Conservation (phyloP, 768 basidiomycete genomes). For the Suillus weaverae region DNA sequence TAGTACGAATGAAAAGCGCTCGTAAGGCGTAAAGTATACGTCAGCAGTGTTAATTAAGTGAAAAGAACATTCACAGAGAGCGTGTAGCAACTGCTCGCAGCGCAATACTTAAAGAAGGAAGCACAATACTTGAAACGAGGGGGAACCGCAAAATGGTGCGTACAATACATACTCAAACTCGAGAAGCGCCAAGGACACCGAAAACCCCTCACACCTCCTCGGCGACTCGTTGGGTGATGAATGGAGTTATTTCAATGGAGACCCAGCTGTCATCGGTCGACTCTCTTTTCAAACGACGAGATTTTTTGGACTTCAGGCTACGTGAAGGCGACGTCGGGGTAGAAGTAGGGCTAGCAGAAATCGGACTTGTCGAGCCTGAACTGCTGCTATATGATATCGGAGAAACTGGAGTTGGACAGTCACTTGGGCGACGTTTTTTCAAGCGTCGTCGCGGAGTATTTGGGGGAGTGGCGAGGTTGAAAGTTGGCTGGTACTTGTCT, state of each 20-base stretch:
- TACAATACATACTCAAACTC: background rate
- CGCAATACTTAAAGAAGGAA: background rate
- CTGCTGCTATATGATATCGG: background rate
- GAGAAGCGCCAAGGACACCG: background rate
- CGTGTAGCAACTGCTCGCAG: constrained; percentile 2
- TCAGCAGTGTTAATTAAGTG: background rate
- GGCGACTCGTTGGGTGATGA: constrained; percentile 19
- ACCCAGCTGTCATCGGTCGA: constrained; percentile 30
- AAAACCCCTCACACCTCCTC: background rate
- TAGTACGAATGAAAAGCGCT: background rate
- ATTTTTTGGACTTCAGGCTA: constrained; percentile 17
- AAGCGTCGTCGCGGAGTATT: constrained; percentile 26
- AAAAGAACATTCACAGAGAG: background rate
- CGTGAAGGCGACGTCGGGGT: constrained; percentile 16
- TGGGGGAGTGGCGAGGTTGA: constrained; percentile 18
- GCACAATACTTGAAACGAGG: background rate
- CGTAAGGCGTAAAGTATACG: background rate
- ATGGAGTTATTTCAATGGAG: constrained; percentile 29
- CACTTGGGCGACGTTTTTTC: constrained; percentile 30
- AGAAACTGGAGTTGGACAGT: constrained; percentile 5
- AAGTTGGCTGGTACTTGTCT: constrained; percentile 3
- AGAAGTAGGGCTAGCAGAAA: constrained; percentile 5
- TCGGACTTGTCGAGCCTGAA: constrained; percentile 1
- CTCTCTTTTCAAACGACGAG: constrained; percentile 18
- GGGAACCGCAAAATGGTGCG: too few species aligned